Conservation (phyloP, 1,284 basidiomycete genomes). For the Laetiporus sulphureus region DNA sequence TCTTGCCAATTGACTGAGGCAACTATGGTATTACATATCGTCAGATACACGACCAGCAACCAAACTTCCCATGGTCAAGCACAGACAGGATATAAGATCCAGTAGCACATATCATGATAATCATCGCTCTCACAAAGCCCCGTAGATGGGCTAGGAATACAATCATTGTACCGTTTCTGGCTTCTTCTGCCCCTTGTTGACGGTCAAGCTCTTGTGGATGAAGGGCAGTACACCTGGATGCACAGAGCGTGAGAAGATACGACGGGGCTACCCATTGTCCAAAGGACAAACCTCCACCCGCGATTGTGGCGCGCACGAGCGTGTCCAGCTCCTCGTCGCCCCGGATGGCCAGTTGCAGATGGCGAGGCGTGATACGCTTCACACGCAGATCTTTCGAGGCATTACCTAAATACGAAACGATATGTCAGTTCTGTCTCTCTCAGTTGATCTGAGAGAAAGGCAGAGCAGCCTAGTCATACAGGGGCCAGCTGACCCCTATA, state of each 20-base stretch:
- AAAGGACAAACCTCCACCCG: constrained; percentile 54
- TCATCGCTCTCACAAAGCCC: too few relatives aligned
- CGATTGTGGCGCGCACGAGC: constrained; percentile 52
- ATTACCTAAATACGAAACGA: constrained; percentile 51
- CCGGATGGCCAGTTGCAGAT: constrained; percentile 89
- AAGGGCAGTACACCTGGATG: constrained; percentile 82
- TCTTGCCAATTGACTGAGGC: too few relatives aligned
- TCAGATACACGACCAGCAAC: too few relatives aligned
- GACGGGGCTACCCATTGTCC: constrained; percentile 18
- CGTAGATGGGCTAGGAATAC: too few relatives aligned
- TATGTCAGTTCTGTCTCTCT: background rate
- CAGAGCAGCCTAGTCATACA: too few relatives aligned
- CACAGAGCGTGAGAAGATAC: background rate
- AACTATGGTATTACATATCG: too few relatives aligned
- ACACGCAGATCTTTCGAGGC: constrained; percentile 94
- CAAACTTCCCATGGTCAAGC: too few relatives aligned
- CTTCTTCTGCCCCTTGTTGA: constrained; percentile 23
- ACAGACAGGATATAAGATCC: too few relatives aligned
- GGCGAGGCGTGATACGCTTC: constrained; percentile 94
- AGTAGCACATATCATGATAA: too few relatives aligned
- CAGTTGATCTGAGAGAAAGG: too few relatives aligned
- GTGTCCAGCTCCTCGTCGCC: constrained; percentile 92
- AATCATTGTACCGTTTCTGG: constrained; percentile 9
- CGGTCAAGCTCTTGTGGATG: constrained; percentile 86
- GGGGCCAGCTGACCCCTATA: too few relatives aligned